Evolutionary conservation across 441 rosid species (phyloP).

Genomic region (Populus hybrid): DNA sequence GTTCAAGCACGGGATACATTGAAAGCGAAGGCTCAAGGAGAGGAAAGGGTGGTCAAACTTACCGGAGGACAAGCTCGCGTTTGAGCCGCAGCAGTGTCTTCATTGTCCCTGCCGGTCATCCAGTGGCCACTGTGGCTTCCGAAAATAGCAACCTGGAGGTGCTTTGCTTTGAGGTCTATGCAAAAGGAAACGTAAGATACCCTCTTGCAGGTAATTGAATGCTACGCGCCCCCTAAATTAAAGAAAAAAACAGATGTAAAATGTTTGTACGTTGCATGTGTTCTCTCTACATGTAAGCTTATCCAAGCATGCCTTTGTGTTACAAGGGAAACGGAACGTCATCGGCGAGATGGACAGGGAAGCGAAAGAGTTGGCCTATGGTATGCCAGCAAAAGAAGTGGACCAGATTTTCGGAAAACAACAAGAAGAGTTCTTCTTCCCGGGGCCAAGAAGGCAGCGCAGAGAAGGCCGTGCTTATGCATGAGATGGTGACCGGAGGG

Average conservation of each 20-base stretch:
- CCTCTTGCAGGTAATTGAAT: slow-evolving; percentile 32
- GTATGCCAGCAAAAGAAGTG: slow-evolving; percentile 30
- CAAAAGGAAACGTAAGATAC: slow-evolving; percentile 32
- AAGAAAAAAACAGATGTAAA: too few relatives aligned
- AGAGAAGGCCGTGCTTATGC: slow-evolving; percentile 19
- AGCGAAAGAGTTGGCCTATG: slow-evolving; percentile 46
- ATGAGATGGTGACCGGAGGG: background rate
- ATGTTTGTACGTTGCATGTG: background rate
- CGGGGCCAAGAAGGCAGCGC: slow-evolving; percentile 29
- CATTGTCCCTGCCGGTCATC: slow-evolving; percentile 44
- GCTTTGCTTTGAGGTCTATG: slow-evolving; percentile 47
- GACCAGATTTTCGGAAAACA: slow-evolving; percentile 37
- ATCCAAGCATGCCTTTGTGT: background rate
- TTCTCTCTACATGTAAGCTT: too few relatives aligned
- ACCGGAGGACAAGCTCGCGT: slow-evolving; percentile 30
- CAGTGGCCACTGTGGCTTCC: slow-evolving; percentile 36
- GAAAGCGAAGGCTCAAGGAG: background rate
- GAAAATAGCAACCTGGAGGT: slow-evolving; percentile 28
- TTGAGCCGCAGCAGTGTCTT: slow-evolving; percentile 26
- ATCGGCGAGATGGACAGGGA: slow-evolving; percentile 32
- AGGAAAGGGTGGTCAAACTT: slow-evolving; percentile 7
- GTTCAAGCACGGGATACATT: background rate
- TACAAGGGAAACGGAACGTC: slow-evolving; percentile 34
- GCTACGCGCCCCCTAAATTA: too few relatives aligned
- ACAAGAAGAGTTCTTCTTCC: slow-evolving; percentile 38